Evolutionary conservation across 225 moss, liverwort and hornwort species (phyloP).

Genomic region (Polytrichum commune): DNA sequence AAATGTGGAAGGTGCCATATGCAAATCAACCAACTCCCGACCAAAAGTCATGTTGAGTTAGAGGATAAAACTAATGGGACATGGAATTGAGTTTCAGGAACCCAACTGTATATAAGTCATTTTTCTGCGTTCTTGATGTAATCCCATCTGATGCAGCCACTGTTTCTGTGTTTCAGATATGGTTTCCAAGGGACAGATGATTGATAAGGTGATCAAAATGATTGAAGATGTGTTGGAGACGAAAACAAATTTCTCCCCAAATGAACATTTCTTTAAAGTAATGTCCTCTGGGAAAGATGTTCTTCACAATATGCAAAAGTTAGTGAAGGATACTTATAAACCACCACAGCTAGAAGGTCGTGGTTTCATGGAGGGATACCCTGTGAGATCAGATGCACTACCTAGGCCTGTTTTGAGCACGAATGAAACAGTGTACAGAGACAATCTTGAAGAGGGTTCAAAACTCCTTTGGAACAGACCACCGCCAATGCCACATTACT

Average conservation of each 20-base stretch:
- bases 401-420: slow-evolving; percentile 2
- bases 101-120: too few species aligned
- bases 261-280: slow-evolving; percentile 7
- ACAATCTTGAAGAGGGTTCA: too few species aligned
- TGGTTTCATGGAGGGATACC: slow-evolving; percentile 17
- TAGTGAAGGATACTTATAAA: slow-evolving; percentile 7
- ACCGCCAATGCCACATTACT: slow-evolving; percentile 28
- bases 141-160: background rate
- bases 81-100: too few species aligned
- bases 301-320: slow-evolving; percentile 23
- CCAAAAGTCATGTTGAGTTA: too few species aligned
- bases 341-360: slow-evolving; percentile 11
- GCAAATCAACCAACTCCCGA: too few species aligned
- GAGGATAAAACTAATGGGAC: too few species aligned
- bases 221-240: slow-evolving; percentile 18
- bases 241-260: slow-evolving; percentile 11
- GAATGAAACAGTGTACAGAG: background rate
- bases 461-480: background rate
- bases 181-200: slow-evolving; percentile 29
- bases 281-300: slow-evolving; percentile 17
- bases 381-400: slow-evolving; percentile 8
- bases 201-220: slow-evolving; percentile 18
- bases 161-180: slow-evolving; percentile 29
- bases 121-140: too few species aligned
- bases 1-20: too few species aligned